Conservation (phyloP, 495 filamentous ascomycete genomes). For the Aspergillus nanangensis region DNA sequence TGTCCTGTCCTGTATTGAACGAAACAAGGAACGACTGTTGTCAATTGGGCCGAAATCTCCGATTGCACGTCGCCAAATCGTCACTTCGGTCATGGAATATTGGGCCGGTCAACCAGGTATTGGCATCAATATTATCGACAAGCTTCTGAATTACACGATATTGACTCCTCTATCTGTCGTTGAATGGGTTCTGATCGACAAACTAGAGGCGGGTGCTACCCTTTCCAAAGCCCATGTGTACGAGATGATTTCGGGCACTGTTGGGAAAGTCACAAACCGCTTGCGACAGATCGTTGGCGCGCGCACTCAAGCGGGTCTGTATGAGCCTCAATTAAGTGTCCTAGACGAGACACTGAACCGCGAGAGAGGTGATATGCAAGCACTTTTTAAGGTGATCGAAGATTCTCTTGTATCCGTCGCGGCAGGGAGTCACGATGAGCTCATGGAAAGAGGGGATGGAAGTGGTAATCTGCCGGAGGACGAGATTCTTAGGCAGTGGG, state of each 20-base stretch:
- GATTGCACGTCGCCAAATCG: constrained; percentile 77
- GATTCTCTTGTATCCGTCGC: constrained; percentile 74
- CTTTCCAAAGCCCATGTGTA: constrained; percentile 72
- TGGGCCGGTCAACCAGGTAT: constrained; percentile 92
- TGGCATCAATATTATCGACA: constrained; percentile 91
- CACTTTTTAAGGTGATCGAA: constrained; percentile 75
- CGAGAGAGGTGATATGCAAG: constrained; percentile 68
- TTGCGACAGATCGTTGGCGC: constrained; percentile 75
- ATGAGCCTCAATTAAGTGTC: constrained; percentile 55
- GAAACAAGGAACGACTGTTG: constrained; percentile 86
- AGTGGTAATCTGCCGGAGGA: constrained; percentile 43
- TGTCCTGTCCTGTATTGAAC: constrained; percentile 91
- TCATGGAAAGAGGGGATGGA: constrained; percentile 52
- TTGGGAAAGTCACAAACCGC: constrained; percentile 87
- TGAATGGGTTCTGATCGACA: constrained; percentile 76
- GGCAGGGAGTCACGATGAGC: constrained; percentile 64
- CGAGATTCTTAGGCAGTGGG: constrained; percentile 74
- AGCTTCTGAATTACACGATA: constrained; percentile 95
- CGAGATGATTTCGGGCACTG: constrained; percentile 83
- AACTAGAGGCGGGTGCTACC: constrained; percentile 58
- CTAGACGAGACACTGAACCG: constrained; percentile 59
- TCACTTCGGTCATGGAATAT: constrained; percentile 84
- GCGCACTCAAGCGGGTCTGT: constrained; percentile 47
- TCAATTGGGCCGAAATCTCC: constrained; percentile 69
- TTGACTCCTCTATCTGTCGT: constrained; percentile 77